Percentiles rank a stretch among this genome's conserved stretches.
phyloP scores from a whole-genome alignment of 1,284 basidiomycete species.

The Neolentinus lepideus region DNA sequence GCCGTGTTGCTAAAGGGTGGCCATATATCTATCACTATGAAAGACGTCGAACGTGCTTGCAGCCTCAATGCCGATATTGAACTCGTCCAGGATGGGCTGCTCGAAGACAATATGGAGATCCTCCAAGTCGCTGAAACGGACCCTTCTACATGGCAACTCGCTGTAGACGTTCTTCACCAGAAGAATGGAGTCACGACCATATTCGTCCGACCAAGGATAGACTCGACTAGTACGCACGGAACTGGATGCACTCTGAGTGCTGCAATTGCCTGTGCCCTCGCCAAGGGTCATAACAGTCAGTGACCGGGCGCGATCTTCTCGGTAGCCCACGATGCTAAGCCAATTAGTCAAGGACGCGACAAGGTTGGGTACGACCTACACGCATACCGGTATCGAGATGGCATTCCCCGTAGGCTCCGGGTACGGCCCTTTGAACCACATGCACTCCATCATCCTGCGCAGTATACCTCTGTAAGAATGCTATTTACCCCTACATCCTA shows the following conservation, averaged over 20 bases:
- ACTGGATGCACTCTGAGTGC: slow-evolving; percentile 92
- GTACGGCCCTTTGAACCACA: slow-evolving; percentile 85
- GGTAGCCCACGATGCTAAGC: background rate
- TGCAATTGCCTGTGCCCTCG: slow-evolving; percentile 69
- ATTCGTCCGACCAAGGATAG: slow-evolving; percentile 61
- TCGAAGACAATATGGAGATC: slow-evolving; percentile 57
- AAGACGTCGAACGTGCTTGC: slow-evolving; percentile 34
- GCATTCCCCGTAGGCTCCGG: slow-evolving; percentile 72
- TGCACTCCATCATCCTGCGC: slow-evolving; percentile 51
- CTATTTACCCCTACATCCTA: background rate
- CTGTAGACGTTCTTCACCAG: slow-evolving; percentile 74
- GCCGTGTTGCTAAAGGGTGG: slow-evolving; percentile 88
- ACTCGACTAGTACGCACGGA: slow-evolving; percentile 80
- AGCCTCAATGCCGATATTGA: slow-evolving; percentile 22
- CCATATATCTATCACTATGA: slow-evolving; percentile 47
- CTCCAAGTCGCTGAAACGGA: slow-evolving; percentile 27
- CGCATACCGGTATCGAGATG: slow-evolving; percentile 70
- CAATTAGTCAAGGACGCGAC: slow-evolving; percentile 52
- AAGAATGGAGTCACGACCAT: slow-evolving; percentile 32
- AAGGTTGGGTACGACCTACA: slow-evolving; percentile 59
- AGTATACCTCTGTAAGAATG: slow-evolving; percentile 51
- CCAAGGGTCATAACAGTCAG: slow-evolving; percentile 43
- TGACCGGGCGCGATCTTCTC: slow-evolving; percentile 9
- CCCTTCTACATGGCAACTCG: slow-evolving; percentile 27
- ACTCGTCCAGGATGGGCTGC: slow-evolving; percentile 34